Base-by-base conservation (phyloP, 257 asterid species). In the Jaltomata sinuosa region DNA sequence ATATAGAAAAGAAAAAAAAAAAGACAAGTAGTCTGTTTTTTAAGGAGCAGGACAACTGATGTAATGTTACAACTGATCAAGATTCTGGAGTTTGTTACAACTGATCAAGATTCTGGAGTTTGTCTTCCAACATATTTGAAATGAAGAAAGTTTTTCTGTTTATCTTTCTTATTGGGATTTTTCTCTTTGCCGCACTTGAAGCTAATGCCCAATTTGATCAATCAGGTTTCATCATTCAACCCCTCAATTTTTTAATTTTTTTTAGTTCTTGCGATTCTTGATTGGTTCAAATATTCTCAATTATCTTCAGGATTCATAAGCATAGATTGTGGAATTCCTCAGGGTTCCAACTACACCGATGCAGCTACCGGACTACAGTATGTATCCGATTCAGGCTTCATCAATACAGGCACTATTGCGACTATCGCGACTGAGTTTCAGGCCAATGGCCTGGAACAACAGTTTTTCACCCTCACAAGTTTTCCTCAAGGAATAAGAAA, bases 401-500 rank as follows among this genome's bases (percentile, higher is more conserved):
- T 45, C 8, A 47, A 81, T 34, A 38, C 22, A 7, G 84, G 84
- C 9, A 16, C 21, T 8, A 22, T 11, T 18, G 19, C 18, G 15
- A 81, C 10, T 54, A 81, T 62, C 27, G 42, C 49, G 2, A 11
- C 78, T 11, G 1, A 3, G 1, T 81, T 59, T 22, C 45, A 38
- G 61, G 45, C 40, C 42, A 4, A 4, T 2, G 64, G 10, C 27
- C 32, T 81, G 19, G 76, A 25, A 1, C 36, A 59, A 27, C 78
- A 62, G 42, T 45, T 81, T 29, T 40, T 42, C 19, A 62, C 45
- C 2, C 45, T 81, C 64, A 38, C 59, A 42, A 61, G 79, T 64
- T 82, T 82, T 4, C 84, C 84, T 5, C 6, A 62, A 62, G 84
- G 84, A 82, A 25, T 10, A 4, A 82, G 47, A 31, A 82, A 82